phyloP scores from a whole-genome alignment of 208 protist genomes.

The Trypanosoma avium region DNA sequence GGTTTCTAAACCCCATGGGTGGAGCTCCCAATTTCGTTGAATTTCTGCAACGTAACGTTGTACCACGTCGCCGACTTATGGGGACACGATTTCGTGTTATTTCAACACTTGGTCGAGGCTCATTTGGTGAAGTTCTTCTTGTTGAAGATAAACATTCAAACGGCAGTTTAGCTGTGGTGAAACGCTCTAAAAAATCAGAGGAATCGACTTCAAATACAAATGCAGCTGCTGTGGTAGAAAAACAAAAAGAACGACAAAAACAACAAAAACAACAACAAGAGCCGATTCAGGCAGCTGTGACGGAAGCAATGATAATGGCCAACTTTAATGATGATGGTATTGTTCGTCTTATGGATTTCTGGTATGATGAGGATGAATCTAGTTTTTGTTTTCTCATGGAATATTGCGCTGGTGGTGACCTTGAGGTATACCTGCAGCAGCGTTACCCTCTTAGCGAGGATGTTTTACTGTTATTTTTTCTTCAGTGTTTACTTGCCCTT shows the following conservation, averaged over 20 bases:
- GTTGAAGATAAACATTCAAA: conserved; percentile 16
- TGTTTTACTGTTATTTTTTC: conserved; percentile 12
- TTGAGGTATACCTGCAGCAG: conserved; percentile 17
- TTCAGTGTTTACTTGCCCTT: conserved; percentile 29
- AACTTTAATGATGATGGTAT: conserved; percentile 25
- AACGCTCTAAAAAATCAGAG: background rate
- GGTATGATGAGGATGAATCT: conserved; percentile 23
- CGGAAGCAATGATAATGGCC: conserved; percentile 18
- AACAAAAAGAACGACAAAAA: background rate
- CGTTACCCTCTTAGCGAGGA: conserved; percentile 13
- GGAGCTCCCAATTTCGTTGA: background rate
- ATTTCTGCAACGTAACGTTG: background rate
- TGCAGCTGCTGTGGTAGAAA: background rate
- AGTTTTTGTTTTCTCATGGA: conserved; percentile 30
- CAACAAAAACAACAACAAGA: background rate
- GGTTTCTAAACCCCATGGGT: conserved; percentile 12
- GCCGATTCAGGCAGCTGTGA: background rate
- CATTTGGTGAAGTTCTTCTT: conserved; percentile 28
- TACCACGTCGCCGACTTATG: conserved; percentile 23
- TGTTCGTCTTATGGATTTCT: conserved; percentile 25
- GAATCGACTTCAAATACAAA: background rate
- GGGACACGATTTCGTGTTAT: conserved; percentile 15
- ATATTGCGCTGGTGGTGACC: conserved; percentile 23
- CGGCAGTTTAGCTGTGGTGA: conserved; percentile 18
- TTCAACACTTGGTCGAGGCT: conserved; percentile 13